Evolutionary conservation across 2,329 filamentous ascomycete species (phyloP), one percentile per base, ranked within the genome.

Genomic region (Fusarium chlamydosporum): DNA sequence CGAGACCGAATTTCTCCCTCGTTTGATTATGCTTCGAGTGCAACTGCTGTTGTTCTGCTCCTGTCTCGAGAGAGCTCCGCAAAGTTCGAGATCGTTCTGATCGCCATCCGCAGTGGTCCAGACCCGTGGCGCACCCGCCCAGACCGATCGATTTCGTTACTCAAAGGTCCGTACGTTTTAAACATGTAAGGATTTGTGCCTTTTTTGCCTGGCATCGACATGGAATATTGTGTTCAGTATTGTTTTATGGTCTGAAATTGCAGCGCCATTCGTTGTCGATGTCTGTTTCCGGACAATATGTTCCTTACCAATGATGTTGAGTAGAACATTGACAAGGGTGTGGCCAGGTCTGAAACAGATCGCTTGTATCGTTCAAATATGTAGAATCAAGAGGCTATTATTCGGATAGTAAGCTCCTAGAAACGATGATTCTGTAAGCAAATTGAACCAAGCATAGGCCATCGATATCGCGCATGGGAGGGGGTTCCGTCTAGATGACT

Each of bases 71-170:
- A 40, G 38, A 37, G 65, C 46, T 52, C 61, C 56, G 40, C 58
- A 73, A 71, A 43, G 60, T 57, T 71, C 56, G 62, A 72, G 59
- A 63, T 63, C 45, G 20, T 40, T 53, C n/a, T 29, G 38, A 52
- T 40, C 40, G 11, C 26, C 35, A 47, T 46, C 29, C 34, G 26
- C 35, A 29, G 63, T 52, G 56, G 71, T 68, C 70, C 50, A 70
- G 68, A 56, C 66, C 60, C 34, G 66, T 73, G 66, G 66, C 68
- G 62, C 55, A 46, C 20, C 35, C 56, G 65, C 54, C 68, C 50
- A 73, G 70, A 73, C 70, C 56, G 54, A 69, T 71, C 70, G 59
- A 51, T 47, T 55, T 27, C 18, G 66, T 47, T 47, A 33, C 45
- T 29, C 41, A 55, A 18, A 35, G 37, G 54, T 31, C 40, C 29